Conservation (phyloP, 1,284 basidiomycete genomes). For the Anthracocystis setariae region DNA sequence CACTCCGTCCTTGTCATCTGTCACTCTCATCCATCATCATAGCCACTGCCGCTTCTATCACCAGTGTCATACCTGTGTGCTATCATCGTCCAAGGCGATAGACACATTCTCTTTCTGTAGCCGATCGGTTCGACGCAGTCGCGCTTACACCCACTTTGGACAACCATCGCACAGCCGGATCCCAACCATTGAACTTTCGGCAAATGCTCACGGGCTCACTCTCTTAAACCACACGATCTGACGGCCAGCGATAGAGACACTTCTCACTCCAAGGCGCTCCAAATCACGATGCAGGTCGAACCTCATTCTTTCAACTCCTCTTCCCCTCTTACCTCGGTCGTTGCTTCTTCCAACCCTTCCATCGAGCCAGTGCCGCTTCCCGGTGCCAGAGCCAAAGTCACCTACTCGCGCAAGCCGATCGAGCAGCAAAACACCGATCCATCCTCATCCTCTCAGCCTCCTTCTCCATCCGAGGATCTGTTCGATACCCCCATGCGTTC, state of each 20-base stretch:
- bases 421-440: slow-evolving; percentile 7
- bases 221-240: too few relatives aligned
- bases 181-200: too few relatives aligned
- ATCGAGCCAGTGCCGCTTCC: slow-evolving; percentile 15
- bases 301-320: slow-evolving; percentile 7
- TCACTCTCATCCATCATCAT: background rate
- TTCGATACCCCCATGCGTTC: slow-evolving; percentile 43
- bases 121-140: too few relatives aligned
- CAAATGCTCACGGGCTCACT: too few relatives aligned
- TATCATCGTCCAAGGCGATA: too few relatives aligned
- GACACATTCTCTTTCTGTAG: too few relatives aligned
- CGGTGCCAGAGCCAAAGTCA: slow-evolving; percentile 30
- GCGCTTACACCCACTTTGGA: too few relatives aligned
- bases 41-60: too few relatives aligned
- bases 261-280: too few relatives aligned
- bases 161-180: too few relatives aligned
- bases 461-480: slow-evolving; percentile 23
- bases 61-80: too few relatives aligned
- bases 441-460: slow-evolving; percentile 33
- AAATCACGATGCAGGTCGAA: slow-evolving; percentile 40
- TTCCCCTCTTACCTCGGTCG: slow-evolving; percentile 39
- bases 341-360: slow-evolving; percentile 40
- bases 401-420: slow-evolving; percentile 36
- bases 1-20: background rate
- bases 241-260: too few relatives aligned